phyloP scores from a whole-genome alignment of 495 filamentous ascomycete species.

The Clavariopsis aquatica region DNA sequence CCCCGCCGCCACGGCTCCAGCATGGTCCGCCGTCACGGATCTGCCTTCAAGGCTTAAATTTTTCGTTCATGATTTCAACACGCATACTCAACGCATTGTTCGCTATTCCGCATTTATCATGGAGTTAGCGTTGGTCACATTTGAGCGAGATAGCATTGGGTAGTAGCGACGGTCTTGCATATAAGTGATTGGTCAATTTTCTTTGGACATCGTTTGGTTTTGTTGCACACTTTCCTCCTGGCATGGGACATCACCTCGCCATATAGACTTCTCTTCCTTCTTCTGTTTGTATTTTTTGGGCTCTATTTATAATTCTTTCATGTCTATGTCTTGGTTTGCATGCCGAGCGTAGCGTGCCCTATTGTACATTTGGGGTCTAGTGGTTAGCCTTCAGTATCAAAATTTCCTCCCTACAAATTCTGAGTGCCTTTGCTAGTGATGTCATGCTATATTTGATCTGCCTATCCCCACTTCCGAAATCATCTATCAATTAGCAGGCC shows the following conservation, averaged over 20 bases:
- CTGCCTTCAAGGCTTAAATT: constrained; percentile 1
- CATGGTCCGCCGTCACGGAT: constrained; percentile 9
- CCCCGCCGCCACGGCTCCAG: constrained; percentile 22
- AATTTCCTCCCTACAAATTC: background rate
- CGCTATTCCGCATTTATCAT: constrained; percentile 4
- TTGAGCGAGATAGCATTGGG: constrained; percentile 9
- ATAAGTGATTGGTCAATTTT: constrained; percentile 1
- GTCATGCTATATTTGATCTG: too few relatives aligned
- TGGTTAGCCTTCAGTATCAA: constrained; percentile 3
- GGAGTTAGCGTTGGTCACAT: constrained; percentile 11
- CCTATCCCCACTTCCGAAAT: too few relatives aligned
- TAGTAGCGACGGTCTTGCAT: background rate
- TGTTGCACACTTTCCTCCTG: background rate
- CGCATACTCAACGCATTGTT: background rate
- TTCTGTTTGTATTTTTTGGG: constrained; percentile 3
- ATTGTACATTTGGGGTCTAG: background rate
- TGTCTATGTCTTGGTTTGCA: background rate
- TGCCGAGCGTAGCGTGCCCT: constrained; percentile 11
- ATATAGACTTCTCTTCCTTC: constrained; percentile 8
- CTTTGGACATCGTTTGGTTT: background rate
- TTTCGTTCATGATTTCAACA: background rate
- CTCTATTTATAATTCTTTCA: constrained; percentile 15
- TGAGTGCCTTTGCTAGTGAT: constrained; percentile 2
- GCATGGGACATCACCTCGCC: background rate
- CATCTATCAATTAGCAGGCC: too few relatives aligned